Conservation (phyloP, 2,329 filamentous ascomycete genomes). For the Pseudocercospora ulei region DNA sequence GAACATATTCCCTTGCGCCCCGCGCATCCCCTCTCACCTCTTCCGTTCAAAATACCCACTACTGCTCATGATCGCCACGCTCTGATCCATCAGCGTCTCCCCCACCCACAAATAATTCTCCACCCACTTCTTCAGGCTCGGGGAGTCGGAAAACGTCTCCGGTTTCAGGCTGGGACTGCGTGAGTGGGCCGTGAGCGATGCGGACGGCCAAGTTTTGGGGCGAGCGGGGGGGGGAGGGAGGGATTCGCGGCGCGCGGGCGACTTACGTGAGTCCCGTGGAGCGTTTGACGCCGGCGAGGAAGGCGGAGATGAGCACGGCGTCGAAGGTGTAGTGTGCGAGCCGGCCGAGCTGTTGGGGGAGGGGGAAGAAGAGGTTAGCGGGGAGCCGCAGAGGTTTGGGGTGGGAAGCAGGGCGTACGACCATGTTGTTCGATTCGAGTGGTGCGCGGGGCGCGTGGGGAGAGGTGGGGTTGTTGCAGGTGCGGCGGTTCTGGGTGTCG, state of each 20-base stretch:
- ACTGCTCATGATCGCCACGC: slow-evolving; percentile 78
- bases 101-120: slow-evolving; percentile 88
- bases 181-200: slow-evolving; percentile 37
- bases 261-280: slow-evolving; percentile 97
- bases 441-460: too few relatives aligned
- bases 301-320: slow-evolving; percentile 89
- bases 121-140: slow-evolving; percentile 76
- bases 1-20: not conserved
- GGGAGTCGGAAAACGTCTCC: slow-evolving; percentile 73
- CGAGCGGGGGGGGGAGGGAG: slow-evolving; percentile 5
- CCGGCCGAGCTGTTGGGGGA: slow-evolving; percentile 90
- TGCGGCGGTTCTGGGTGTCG: too few relatives aligned
- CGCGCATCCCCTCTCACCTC: slow-evolving; percentile 44
- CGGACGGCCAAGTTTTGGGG: not conserved
- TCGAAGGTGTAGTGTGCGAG: slow-evolving; percentile 93
- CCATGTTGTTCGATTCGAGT: too few relatives aligned
- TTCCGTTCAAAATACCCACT: slow-evolving; percentile 87
- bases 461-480: too few relatives aligned
- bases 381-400: too few relatives aligned
- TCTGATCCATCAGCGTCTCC: slow-evolving; percentile 97
- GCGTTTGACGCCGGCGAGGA: slow-evolving; percentile 92
- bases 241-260: too few relatives aligned
- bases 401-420: too few relatives aligned
- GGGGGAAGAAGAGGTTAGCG: too few relatives aligned
- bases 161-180: slow-evolving; percentile 71